Evolutionary conservation across 179 eudicot species (phyloP).

Genomic region (Patellifolia procumbens): DNA sequence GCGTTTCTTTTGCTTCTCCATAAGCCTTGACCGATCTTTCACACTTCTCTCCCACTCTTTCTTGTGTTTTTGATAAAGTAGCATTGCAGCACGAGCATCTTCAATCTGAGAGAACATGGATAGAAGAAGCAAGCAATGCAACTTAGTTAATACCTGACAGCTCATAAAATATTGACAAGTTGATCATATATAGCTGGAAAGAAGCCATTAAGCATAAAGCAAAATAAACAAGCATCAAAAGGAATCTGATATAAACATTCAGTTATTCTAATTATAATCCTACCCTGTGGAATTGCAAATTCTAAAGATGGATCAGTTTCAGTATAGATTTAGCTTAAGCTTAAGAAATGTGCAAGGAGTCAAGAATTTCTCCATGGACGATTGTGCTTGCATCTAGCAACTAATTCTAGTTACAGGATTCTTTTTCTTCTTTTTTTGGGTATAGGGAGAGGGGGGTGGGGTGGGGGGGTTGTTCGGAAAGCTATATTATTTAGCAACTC

Average conservation of each 20-base stretch:
- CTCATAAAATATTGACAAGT: not conserved
- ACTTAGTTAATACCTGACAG: not conserved
- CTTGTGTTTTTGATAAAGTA: slow-evolving; percentile 70
- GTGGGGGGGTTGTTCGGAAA: too few species aligned
- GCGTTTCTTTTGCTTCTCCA: slow-evolving; percentile 74
- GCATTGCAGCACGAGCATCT: slow-evolving; percentile 95
- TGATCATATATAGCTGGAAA: not conserved
- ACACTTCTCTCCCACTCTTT: slow-evolving; percentile 74
- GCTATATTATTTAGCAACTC: not conserved
- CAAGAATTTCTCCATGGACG: not conserved
- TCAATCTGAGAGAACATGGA: slow-evolving; percentile 57
- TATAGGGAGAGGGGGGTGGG: too few species aligned
- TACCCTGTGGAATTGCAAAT: not conserved
- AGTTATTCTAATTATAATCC: not conserved
- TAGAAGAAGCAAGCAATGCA: not conserved
- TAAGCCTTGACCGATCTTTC: slow-evolving; percentile 55
- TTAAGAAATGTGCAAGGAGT: not conserved
- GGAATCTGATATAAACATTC: not conserved
- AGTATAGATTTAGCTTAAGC: not conserved
- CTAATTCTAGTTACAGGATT: not conserved
- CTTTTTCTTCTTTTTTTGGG: too few species aligned
- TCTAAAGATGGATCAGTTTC: not conserved
- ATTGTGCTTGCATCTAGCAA: not conserved
- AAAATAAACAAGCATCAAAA: not conserved
- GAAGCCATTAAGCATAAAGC: not conserved